Percentiles rank a stretch among this genome's conserved stretches.
Conservation (phyloP, 2,329 filamentous ascomycete genomes). For the Phialophora verrucosa region DNA sequence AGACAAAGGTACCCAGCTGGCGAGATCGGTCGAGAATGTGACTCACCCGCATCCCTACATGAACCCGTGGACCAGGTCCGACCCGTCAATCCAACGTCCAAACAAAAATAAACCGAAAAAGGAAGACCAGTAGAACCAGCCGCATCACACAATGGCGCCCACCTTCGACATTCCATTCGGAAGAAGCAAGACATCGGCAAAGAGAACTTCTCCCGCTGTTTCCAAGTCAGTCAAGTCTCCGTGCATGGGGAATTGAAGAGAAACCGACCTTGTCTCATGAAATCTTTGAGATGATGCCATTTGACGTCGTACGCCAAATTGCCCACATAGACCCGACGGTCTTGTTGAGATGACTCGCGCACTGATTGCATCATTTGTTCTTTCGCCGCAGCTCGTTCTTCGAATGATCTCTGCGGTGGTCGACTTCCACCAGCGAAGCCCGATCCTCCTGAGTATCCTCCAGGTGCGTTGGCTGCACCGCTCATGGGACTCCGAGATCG, state of each 20-base stretch:
- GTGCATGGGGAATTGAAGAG: slow-evolving; percentile 17
- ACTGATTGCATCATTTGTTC: slow-evolving; percentile 97
- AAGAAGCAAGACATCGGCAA: slow-evolving; percentile 98
- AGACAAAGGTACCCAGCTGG: slow-evolving; percentile 4
- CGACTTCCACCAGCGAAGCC: slow-evolving; percentile 64
- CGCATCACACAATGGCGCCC: slow-evolving; percentile 90
- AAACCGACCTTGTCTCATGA: slow-evolving; percentile 91
- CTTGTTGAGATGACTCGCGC: slow-evolving; percentile 93
- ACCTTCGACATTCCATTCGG: slow-evolving; percentile 99
- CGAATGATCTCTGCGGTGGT: slow-evolving; percentile 73
- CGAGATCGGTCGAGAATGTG: slow-evolving; percentile 10
- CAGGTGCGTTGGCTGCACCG: slow-evolving; percentile 66
- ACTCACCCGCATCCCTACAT: slow-evolving; percentile 99
- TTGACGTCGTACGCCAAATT: slow-evolving; percentile 99
- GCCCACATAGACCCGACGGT: slow-evolving; percentile 98
- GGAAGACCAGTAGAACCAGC: slow-evolving; percentile 77
- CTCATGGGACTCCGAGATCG: slow-evolving; percentile 88
- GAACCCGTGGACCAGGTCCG: slow-evolving; percentile 84
- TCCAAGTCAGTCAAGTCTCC: slow-evolving; percentile 44
- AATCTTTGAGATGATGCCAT: slow-evolving; percentile 99
- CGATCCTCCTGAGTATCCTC: slow-evolving; percentile 65
- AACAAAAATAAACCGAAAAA: slow-evolving; percentile 61
- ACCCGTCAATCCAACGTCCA: slow-evolving; percentile 99
- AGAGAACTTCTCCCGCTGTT: slow-evolving; percentile 96
- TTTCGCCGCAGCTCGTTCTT: slow-evolving; percentile 81